Conservation (phyloP, 2,329 filamentous ascomycete species). For the Ophiostoma quercus region DNA sequence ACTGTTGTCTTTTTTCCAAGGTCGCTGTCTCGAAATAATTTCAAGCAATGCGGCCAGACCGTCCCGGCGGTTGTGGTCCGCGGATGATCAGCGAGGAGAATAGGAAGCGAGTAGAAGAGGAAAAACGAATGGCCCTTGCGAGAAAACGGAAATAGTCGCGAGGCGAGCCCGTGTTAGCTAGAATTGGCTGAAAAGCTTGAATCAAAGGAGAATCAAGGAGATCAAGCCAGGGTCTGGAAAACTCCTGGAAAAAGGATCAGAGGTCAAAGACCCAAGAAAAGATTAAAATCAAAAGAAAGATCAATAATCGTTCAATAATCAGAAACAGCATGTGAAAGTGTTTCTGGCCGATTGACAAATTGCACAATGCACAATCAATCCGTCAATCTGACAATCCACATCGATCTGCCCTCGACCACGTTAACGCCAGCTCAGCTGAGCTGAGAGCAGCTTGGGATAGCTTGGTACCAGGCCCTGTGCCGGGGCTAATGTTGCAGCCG, state of each 20-base stretch:
- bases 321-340: neutral
- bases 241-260: neutral
- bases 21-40: neutral
- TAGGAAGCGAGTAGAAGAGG: neutral
- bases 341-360: neutral
- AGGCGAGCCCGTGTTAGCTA: neutral
- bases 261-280: neutral
- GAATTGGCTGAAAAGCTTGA: neutral
- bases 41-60: neutral
- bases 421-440: neutral
- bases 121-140: neutral
- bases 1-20: neutral
- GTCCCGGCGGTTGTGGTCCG: neutral
- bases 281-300: too few species aligned
- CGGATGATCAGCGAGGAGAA: neutral
- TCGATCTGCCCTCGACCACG: neutral
- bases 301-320: too few species aligned
- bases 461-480: neutral
- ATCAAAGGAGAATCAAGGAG: neutral
- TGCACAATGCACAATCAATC: neutral
- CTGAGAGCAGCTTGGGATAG: neutral
- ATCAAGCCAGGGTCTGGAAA: too few species aligned
- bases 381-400: neutral
- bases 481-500: neutral
- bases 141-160: slow-evolving; percentile 9